Evolutionary conservation across 768 basidiomycete species (phyloP).

Genomic region (Amanita polypyramis): DNA sequence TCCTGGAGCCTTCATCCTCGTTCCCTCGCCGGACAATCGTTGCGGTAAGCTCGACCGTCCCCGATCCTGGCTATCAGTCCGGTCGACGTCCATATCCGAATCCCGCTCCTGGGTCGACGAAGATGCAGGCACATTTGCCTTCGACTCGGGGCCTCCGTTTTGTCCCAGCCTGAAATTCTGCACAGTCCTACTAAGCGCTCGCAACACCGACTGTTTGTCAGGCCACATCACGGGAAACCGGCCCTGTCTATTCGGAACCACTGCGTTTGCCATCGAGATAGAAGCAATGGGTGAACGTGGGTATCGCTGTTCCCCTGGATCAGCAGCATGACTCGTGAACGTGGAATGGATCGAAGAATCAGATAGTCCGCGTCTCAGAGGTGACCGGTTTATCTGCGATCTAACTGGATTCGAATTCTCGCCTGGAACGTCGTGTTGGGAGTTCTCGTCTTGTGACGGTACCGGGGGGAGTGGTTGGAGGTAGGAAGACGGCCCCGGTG

Average conservation of each 20-base stretch:
- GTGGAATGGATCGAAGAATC: constrained; percentile 91
- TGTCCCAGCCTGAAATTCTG: constrained; percentile 30
- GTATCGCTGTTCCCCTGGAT: constrained; percentile 6
- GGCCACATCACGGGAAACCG: constrained; percentile 21
- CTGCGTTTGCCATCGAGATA: not conserved
- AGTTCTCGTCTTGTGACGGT: not conserved
- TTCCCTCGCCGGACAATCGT: not conserved
- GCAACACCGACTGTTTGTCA: constrained; percentile 38
- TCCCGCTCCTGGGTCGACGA: not conserved
- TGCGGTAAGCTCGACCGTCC: not conserved
- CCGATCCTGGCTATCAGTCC: no score
- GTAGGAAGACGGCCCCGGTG: constrained; percentile 37
- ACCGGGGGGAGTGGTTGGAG: not conserved
- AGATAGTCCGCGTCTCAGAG: constrained; percentile 54
- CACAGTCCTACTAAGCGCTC: constrained; percentile 42
- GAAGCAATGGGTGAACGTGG: not conserved
- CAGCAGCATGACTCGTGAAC: constrained; percentile 49
- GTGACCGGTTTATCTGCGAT: not conserved
- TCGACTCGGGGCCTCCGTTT: not conserved
- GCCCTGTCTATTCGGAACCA: constrained; percentile 6
- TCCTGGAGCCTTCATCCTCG: not conserved
- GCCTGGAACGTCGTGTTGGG: not conserved
- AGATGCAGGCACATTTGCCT: not conserved
- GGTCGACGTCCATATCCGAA: not conserved
- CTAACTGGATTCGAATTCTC: not conserved